phyloP scores from a whole-genome alignment of 129 eudicot species.

The Flaveria trinervia region DNA sequence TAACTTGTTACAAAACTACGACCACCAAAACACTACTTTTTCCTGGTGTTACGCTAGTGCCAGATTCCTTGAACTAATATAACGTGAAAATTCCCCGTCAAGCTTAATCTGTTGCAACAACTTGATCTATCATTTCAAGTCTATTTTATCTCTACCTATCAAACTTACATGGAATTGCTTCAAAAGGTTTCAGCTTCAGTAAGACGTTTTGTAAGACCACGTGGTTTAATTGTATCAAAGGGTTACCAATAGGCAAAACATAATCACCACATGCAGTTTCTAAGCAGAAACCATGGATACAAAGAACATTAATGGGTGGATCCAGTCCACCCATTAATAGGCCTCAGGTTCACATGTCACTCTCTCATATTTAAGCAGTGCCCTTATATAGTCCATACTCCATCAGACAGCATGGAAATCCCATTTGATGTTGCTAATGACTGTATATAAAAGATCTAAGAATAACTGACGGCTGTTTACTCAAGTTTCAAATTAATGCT shows the following conservation, averaged over 20 bases:
- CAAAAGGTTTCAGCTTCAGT: neutral
- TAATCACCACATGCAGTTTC: neutral
- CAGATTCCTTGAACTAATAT: neutral
- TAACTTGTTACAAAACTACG: neutral
- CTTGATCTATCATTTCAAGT: neutral
- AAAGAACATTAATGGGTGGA: neutral
- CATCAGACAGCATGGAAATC: neutral
- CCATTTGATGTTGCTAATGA: neutral
- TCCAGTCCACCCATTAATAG: neutral
- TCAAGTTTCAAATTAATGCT: neutral
- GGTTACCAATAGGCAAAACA: neutral
- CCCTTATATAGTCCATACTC: neutral
- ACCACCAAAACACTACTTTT: conserved; percentile 10
- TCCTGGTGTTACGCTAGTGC: neutral
- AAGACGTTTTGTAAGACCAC: neutral
- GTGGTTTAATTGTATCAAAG: neutral
- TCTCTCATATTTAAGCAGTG: neutral
- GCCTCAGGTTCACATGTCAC: neutral
- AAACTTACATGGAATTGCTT: neutral
- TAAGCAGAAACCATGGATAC: neutral
- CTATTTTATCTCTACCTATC: neutral
- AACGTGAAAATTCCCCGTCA: neutral
- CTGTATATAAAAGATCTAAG: neutral
- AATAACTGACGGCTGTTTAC: neutral
- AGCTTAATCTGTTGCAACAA: neutral